Conservation (phyloP, 805 yeast species). For the Cyberlindnera amylophila region DNA sequence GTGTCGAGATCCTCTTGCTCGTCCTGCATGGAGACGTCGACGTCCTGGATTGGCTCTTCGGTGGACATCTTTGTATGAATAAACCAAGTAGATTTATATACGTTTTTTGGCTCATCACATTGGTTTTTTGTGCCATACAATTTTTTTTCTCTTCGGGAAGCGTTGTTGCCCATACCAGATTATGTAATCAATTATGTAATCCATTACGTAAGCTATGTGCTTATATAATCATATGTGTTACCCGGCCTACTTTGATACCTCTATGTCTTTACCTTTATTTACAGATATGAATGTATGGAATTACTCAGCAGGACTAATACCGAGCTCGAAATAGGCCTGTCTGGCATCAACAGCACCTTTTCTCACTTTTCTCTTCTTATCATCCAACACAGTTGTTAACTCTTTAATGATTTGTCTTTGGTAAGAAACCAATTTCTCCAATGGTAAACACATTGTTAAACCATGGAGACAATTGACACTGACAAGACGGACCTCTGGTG, state of each 20-base stretch:
- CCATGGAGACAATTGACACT: slow-evolving; percentile 57
- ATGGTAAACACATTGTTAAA: slow-evolving; percentile 35
- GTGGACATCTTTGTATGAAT: slow-evolving; percentile 19
- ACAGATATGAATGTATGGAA: neutral
- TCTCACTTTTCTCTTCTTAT: slow-evolving; percentile 69
- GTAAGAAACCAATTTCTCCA: slow-evolving; percentile 46
- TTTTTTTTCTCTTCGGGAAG: slow-evolving; percentile 6
- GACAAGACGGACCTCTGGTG: slow-evolving; percentile 49
- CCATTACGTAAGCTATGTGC: no score
- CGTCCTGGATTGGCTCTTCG: slow-evolving; percentile 23
- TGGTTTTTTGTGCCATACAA: slow-evolving; percentile 4
- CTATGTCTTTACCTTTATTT: no score
- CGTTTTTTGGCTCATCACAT: slow-evolving; percentile 4
- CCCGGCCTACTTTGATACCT: no score
- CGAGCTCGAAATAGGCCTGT: slow-evolving; percentile 64
- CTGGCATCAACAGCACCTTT: slow-evolving; percentile 75
- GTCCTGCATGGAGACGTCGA: slow-evolving; percentile 28
- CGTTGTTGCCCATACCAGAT: neutral
- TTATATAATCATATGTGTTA: no score
- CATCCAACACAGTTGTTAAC: slow-evolving; percentile 58
- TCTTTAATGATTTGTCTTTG: slow-evolving; percentile 40
- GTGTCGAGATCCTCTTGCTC: slow-evolving; percentile 25
- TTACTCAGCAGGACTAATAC: slow-evolving; percentile 33
- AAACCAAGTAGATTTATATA: no score
- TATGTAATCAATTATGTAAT: no score